Evolutionary conservation across 768 basidiomycete genomes (phyloP).

Genomic region (Neoboletus magnificus): DNA sequence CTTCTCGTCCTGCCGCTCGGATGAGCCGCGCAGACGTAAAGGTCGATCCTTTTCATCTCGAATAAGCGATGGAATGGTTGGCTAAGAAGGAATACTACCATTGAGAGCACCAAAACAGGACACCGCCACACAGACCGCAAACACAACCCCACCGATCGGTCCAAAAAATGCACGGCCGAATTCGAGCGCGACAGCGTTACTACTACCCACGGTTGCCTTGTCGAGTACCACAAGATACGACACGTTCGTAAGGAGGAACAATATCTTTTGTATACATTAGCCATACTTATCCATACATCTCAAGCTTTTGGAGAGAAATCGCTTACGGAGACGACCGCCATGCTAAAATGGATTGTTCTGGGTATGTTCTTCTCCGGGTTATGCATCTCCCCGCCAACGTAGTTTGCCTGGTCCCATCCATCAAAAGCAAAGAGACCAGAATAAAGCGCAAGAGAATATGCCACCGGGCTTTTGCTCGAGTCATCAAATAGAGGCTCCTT

Average conservation of each 20-base stretch:
- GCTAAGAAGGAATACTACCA: constrained; percentile 41
- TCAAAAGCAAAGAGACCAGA: constrained; percentile 95
- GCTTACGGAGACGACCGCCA: constrained; percentile 74
- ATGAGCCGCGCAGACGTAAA: constrained; percentile 83
- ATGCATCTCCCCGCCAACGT: constrained; percentile 85
- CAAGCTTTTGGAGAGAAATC: not conserved
- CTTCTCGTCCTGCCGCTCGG: constrained; percentile 84
- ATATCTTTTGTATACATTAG: constrained; percentile 39
- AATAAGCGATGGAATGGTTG: not conserved
- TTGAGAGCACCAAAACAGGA: constrained; percentile 96
- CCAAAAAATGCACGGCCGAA: constrained; percentile 89
- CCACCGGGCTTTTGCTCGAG: constrained; percentile 74
- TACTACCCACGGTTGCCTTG: constrained; percentile 66
- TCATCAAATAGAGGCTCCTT: constrained; percentile 64
- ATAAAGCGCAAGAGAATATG: constrained; percentile 91
- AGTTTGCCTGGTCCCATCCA: constrained; percentile 94
- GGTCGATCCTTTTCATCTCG: constrained; percentile 48
- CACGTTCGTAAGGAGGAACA: constrained; percentile 81
- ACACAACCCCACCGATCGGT: constrained; percentile 77
- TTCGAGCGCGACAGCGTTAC: constrained; percentile 88
- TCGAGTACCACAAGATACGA: constrained; percentile 94
- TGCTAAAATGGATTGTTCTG: constrained; percentile 84
- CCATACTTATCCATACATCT: not conserved
- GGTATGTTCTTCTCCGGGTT: constrained; percentile 85
- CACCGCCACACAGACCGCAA: constrained; percentile 88